These are phyloP conservation scores for Colletotrichum echinochloae DNA, from an alignment of 2,329 filamentous ascomycete genomes.

Conservation along the genomic window DNA sequence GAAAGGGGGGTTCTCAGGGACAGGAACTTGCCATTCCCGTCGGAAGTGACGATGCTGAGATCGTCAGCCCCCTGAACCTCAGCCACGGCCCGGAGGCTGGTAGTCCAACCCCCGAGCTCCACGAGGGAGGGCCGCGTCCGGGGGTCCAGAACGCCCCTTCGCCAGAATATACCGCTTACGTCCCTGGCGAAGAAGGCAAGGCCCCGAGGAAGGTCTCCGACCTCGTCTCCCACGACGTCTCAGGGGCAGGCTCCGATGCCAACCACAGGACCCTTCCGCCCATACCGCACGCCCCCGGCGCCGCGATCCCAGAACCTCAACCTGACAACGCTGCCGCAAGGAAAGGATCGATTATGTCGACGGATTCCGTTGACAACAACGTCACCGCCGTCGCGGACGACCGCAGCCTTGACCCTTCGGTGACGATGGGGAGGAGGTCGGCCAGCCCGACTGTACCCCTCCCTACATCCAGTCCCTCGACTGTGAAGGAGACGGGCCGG, in stretches of 20 bases:
- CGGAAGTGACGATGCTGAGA: neutral
- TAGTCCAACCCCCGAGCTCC: neutral
- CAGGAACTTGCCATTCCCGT: too few relatives aligned
- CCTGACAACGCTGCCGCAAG: neutral
- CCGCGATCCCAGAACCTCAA: neutral
- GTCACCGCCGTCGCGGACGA: neutral
- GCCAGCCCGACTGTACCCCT: neutral
- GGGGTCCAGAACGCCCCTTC: neutral
- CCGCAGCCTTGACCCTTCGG: neutral
- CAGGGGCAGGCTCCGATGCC: neutral
- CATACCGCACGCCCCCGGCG: neutral
- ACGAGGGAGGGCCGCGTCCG: too few relatives aligned
- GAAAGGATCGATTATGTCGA: neutral
- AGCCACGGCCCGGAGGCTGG: neutral
- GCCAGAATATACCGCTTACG: neutral
- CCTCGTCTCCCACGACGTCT: neutral
- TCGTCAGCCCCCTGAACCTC: neutral
- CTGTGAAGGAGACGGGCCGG: neutral
- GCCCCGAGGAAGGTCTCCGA: neutral
- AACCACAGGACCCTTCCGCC: neutral
- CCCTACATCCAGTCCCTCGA: neutral
- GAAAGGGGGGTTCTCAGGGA: neutral
- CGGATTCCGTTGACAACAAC: neutral
- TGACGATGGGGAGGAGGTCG: neutral
- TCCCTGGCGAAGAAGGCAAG: neutral